Percentiles rank a stretch among this genome's conserved stretches.
Conservation (phyloP, 352 stramenopile genomes). For the Phytophthora ramorum region DNA sequence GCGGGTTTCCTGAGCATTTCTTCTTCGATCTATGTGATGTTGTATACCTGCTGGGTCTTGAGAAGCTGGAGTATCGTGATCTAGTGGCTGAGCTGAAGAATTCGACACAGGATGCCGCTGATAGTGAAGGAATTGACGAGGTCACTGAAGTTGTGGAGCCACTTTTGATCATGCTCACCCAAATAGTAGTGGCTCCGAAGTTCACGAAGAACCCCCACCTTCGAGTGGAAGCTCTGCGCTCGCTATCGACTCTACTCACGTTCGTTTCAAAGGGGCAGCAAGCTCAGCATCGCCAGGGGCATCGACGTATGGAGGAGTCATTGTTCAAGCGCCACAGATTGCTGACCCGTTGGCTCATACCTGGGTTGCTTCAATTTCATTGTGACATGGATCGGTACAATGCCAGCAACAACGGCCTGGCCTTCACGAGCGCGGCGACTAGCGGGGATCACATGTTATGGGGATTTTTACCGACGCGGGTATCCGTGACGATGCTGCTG, state of each 20-base stretch:
- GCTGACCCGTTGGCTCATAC: constrained; percentile 47
- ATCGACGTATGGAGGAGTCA: constrained; percentile 34
- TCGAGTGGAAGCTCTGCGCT: constrained; percentile 66
- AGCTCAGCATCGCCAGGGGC: constrained; percentile 29
- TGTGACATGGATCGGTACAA: constrained; percentile 82
- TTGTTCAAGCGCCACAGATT: constrained; percentile 55
- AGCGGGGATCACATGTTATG: constrained; percentile 76
- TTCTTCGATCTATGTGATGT: constrained; percentile 80
- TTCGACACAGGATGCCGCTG: constrained; percentile 2
- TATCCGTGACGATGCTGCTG: constrained; percentile 64
- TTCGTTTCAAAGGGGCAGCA: constrained; percentile 66
- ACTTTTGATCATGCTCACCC: constrained; percentile 66
- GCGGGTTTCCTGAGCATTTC: constrained; percentile 72
- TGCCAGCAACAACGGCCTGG: constrained; percentile 65
- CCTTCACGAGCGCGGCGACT: constrained; percentile 66
- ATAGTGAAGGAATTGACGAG: constrained; percentile 21
- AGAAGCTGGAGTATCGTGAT: constrained; percentile 44
- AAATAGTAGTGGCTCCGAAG: constrained; percentile 57
- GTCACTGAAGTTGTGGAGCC: constrained; percentile 56
- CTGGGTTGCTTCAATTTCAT: constrained; percentile 69
- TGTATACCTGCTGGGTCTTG: constrained; percentile 60
- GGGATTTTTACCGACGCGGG: constrained; percentile 70
- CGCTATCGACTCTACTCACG: constrained; percentile 58
- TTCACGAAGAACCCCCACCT: constrained; percentile 79
- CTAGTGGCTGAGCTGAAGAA: constrained; percentile 33